Conservation (phyloP, 257 asterid species). For the Salvia splendens region DNA sequence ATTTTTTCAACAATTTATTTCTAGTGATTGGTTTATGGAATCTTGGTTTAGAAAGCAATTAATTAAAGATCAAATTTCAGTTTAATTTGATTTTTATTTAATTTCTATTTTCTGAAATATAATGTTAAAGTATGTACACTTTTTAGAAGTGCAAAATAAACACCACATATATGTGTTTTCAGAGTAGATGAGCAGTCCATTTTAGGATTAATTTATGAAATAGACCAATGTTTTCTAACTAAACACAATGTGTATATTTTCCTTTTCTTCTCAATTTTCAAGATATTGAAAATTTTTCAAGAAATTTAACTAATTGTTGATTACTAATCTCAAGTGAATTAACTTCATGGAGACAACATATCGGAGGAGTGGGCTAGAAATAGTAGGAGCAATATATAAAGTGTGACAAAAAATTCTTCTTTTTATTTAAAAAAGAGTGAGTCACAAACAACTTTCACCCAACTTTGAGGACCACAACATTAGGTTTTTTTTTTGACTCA, state of each 20-base stretch:
- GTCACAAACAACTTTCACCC: slow-evolving; percentile 25
- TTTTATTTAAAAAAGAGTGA: no score
- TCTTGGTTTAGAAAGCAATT: slow-evolving; percentile 23
- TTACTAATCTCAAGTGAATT: not conserved
- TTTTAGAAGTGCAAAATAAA: not conserved
- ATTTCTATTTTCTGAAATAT: not conserved
- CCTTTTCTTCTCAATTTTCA: no score
- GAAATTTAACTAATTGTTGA: not conserved
- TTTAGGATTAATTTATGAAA: no score
- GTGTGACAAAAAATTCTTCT: not conserved
- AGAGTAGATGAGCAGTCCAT: no score
- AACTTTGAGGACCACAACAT: slow-evolving; percentile 31
- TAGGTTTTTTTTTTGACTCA: no score
- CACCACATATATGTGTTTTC: no score
- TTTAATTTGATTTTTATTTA: no score
- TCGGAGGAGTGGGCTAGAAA: not conserved
- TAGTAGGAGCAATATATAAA: not conserved
- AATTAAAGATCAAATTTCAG: no score
- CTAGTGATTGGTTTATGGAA: slow-evolving; percentile 43
- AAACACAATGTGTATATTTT: no score
- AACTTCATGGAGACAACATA: not conserved
- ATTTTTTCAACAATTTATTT: slow-evolving; percentile 24
- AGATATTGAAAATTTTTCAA: not conserved
- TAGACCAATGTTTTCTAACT: no score
- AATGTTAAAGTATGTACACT: not conserved